These are phyloP conservation scores for Toxoplasma gondii DNA, from an alignment of 169 alveolate species.

Conservation along the genomic window DNA sequence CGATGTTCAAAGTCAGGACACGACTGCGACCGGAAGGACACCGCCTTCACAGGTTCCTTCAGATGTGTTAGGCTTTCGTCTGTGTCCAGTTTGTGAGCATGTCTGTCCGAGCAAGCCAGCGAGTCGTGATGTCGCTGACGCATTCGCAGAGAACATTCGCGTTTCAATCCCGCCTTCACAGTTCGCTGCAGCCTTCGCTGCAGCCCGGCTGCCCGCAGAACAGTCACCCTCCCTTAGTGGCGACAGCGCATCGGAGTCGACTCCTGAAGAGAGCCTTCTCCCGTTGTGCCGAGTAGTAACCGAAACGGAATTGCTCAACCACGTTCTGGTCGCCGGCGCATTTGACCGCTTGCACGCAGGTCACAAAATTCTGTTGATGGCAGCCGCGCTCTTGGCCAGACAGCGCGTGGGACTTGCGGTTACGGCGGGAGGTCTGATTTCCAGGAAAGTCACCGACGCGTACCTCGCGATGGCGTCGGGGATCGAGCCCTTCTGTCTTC, in stretches of 20 bases:
- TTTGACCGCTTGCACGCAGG: slow-evolving; percentile 79
- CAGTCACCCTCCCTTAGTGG: no score
- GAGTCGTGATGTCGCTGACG: no score
- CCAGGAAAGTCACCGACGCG: slow-evolving; percentile 56
- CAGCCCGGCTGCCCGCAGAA: no score
- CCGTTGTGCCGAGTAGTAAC: neutral
- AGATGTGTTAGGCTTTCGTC: no score
- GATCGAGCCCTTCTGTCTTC: slow-evolving; percentile 53
- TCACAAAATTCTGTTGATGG: slow-evolving; percentile 74
- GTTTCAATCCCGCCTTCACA: no score
- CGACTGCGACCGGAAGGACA: no score
- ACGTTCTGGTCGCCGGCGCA: slow-evolving; percentile 73
- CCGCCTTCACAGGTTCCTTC: no score
- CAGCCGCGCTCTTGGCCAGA: slow-evolving; percentile 70
- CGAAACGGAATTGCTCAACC: neutral
- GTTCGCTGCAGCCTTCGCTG: no score
- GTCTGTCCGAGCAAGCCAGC: no score
- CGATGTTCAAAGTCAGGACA: no score
- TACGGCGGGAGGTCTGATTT: slow-evolving; percentile 67
- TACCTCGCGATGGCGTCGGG: slow-evolving; percentile 58
- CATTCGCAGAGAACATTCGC: no score
- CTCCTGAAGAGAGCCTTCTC: neutral
- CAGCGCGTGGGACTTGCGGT: slow-evolving; percentile 67
- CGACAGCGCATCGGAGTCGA: neutral
- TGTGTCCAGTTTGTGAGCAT: no score